Conservation (phyloP, 768 basidiomycete genomes). For the Termitomyces titanicus region DNA sequence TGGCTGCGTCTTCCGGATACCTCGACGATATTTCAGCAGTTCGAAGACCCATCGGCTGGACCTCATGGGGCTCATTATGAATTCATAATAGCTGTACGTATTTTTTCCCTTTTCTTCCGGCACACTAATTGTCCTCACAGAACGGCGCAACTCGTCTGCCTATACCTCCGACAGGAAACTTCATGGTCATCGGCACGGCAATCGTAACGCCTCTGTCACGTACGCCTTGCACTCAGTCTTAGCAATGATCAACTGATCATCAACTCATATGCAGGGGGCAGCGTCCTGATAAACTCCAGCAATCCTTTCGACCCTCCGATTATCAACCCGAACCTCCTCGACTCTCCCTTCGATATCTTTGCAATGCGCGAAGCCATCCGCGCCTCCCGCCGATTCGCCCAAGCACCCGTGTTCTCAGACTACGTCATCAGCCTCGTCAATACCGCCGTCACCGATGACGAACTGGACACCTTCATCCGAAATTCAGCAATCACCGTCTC, state of each 20-base stretch:
- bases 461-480: conserved; percentile 25
- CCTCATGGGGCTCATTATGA: conserved; percentile 25
- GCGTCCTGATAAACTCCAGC: conserved; percentile 31
- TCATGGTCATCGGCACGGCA: conserved; percentile 21
- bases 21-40: conserved; percentile 16
- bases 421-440: conserved; percentile 20
- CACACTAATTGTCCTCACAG: not conserved
- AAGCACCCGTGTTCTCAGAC: conserved; percentile 23
- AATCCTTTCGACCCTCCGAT: conserved; percentile 39
- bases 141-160: conserved; percentile 21
- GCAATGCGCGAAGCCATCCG: conserved; percentile 26
- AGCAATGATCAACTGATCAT: not conserved
- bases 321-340: conserved; percentile 48
- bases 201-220: conserved; percentile 26
- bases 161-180: conserved; percentile 23
- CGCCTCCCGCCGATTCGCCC: conserved; percentile 18
- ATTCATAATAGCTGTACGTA: conserved; percentile 26
- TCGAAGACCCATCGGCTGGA: conserved; percentile 26
- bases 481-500: conserved; percentile 23
- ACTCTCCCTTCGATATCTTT: conserved; percentile 22
- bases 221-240: conserved; percentile 5
- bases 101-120: conserved; percentile 1
- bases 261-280: conserved; percentile 20
- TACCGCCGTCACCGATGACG: conserved; percentile 26
- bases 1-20: conserved; percentile 23